phyloP scores from a whole-genome alignment of 2,329 filamentous ascomycete species.

The Penicillium sp. region DNA sequence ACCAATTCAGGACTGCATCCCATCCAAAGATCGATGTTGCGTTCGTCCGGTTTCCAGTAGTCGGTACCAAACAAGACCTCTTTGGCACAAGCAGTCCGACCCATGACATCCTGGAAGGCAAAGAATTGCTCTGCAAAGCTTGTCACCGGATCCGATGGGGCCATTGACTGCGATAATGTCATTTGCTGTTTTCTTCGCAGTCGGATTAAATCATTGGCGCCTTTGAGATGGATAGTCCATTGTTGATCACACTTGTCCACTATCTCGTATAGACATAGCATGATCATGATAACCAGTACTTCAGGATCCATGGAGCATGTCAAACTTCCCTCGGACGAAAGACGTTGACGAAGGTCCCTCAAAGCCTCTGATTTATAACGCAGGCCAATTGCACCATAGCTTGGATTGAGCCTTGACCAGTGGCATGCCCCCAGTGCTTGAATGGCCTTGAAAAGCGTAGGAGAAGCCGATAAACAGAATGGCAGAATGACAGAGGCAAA shows the following conservation, averaged over 20 bases:
- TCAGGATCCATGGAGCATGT: constrained; percentile 33
- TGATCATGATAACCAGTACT: constrained; percentile 45
- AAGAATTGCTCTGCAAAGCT: constrained; percentile 49
- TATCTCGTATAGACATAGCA: constrained; percentile 48
- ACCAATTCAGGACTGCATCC: constrained; percentile 50
- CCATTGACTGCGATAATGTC: constrained; percentile 8
- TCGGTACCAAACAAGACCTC: constrained; percentile 48
- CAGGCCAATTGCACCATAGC: constrained; percentile 34
- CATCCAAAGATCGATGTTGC: constrained; percentile 47
- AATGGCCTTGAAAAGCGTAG: constrained; percentile 38
- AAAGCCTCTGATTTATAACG: constrained; percentile 39
- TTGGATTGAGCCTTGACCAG: constrained; percentile 31
- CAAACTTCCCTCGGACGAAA: constrained; percentile 28
- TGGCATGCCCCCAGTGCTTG: constrained; percentile 42
- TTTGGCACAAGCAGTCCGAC: constrained; percentile 50
- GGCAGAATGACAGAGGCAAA: constrained; percentile 42
- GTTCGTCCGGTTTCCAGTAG: constrained; percentile 45
- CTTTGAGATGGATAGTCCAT: constrained; percentile 50
- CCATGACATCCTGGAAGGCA: constrained; percentile 53
- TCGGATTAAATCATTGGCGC: constrained; percentile 48
- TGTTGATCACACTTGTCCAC: constrained; percentile 43
- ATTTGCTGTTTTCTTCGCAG: constrained; percentile 32
- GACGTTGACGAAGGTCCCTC: constrained; percentile 34
- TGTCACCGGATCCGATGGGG: constrained; percentile 25
- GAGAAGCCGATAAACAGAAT: constrained; percentile 39